These are phyloP conservation scores for Rheum nobile DNA, from an alignment of 148 eudicot species.

Conservation along the genomic window DNA sequence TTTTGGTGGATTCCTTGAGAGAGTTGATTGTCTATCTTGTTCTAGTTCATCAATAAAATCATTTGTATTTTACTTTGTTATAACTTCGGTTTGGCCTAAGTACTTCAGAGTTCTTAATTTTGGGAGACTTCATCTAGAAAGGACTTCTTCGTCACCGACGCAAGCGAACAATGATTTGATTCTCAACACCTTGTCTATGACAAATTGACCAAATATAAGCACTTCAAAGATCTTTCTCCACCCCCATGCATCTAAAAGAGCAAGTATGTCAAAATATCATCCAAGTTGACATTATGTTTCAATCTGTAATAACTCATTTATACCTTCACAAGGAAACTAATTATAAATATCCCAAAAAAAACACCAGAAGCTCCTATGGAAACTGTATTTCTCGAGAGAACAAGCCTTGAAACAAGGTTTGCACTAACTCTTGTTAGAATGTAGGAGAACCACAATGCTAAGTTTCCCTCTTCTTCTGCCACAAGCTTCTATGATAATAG, in stretches of 20 bases:
- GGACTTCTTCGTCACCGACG: too few relatives aligned
- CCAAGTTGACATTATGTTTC: not conserved
- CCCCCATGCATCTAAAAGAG: slow-evolving; percentile 77
- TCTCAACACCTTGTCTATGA: slow-evolving; percentile 84
- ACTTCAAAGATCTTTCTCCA: slow-evolving; percentile 98
- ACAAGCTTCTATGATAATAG: slow-evolving; percentile 68
- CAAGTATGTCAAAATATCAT: slow-evolving; percentile 9
- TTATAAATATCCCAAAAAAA: slow-evolving; percentile 84
- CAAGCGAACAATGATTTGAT: too few relatives aligned
- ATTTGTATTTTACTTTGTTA: too few relatives aligned
- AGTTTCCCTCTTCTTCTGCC: slow-evolving; percentile 92
- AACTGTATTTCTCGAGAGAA: slow-evolving; percentile 84
- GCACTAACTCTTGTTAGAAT: slow-evolving; percentile 89
- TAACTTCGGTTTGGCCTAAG: too few relatives aligned
- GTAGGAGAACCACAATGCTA: slow-evolving; percentile 86
- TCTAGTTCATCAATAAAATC: too few relatives aligned
- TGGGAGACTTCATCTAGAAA: too few relatives aligned
- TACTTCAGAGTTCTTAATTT: too few relatives aligned
- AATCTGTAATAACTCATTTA: not conserved
- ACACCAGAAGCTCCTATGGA: slow-evolving; percentile 97
- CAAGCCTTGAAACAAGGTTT: slow-evolving; percentile 86
- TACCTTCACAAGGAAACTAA: slow-evolving; percentile 92
- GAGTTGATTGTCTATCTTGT: too few relatives aligned
- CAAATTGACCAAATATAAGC: slow-evolving; percentile 97
- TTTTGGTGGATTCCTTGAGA: too few relatives aligned